Evolutionary conservation across 768 basidiomycete genomes (phyloP).

Genomic region (Serendipita vermifera): DNA sequence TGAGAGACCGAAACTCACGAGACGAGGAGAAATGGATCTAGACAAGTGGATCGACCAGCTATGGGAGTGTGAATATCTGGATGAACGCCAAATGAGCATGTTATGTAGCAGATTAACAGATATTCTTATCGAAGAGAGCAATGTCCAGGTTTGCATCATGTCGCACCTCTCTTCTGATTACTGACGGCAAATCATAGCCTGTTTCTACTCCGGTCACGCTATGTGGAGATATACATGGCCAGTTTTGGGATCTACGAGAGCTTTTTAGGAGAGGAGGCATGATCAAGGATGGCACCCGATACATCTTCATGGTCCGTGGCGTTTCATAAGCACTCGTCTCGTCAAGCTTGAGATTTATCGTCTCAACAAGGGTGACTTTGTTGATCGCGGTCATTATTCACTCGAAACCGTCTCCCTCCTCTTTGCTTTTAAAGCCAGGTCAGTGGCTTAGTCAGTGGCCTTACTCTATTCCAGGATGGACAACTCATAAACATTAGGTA

Average conservation of each 20-base stretch:
- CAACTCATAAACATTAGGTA: slow-evolving; percentile 49
- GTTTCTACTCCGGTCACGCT: slow-evolving; percentile 26
- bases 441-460: neutral
- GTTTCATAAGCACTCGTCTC: neutral
- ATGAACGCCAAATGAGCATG: slow-evolving; percentile 32
- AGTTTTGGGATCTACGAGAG: slow-evolving; percentile 95
- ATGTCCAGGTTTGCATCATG: slow-evolving; percentile 26
- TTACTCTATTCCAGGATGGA: neutral
- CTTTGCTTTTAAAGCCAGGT: slow-evolving; percentile 66
- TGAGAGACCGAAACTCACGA: no score
- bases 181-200: neutral
- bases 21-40: neutral
- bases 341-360: no score
- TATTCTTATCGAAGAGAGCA: slow-evolving; percentile 33
- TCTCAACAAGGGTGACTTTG: slow-evolving; percentile 51
- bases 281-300: slow-evolving; percentile 71
- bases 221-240: slow-evolving; percentile 93
- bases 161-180: slow-evolving; percentile 25
- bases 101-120: slow-evolving; percentile 31
- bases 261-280: slow-evolving; percentile 73
- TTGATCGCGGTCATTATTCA: slow-evolving; percentile 93
- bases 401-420: slow-evolving; percentile 93
- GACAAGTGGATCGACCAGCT: slow-evolving; percentile 31
- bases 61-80: slow-evolving; percentile 31
- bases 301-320: slow-evolving; percentile 65